Evolutionary conservation across 1,284 basidiomycete genomes (phyloP).

Genomic region (Austroboletus novae-zelandiae): DNA sequence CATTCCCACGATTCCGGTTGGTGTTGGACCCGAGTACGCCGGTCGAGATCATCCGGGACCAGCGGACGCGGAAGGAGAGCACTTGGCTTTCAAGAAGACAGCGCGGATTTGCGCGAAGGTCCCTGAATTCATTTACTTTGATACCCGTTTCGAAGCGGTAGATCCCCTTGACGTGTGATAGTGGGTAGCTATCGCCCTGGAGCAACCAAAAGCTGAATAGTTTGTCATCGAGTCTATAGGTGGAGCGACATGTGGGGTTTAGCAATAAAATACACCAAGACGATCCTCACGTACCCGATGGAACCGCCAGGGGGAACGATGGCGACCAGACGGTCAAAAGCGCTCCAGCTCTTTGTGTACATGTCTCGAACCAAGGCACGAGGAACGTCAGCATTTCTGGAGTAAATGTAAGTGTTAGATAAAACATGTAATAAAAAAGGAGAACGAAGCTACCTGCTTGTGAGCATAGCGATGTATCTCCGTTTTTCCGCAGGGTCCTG

Average conservation of each 20-base stretch:
- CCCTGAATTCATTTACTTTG: slow-evolving; percentile 81
- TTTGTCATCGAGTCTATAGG: slow-evolving; percentile 75
- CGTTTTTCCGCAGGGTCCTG: slow-evolving; percentile 70
- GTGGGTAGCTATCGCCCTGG: slow-evolving; percentile 70
- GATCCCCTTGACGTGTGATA: slow-evolving; percentile 79
- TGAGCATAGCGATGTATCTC: slow-evolving; percentile 66
- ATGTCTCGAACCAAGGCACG: slow-evolving; percentile 80
- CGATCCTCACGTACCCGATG: slow-evolving; percentile 58
- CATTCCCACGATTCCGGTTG: slow-evolving; percentile 33
- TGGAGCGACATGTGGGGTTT: neutral
- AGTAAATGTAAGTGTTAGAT: neutral
- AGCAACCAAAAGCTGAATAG: slow-evolving; percentile 84
- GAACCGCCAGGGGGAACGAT: slow-evolving; percentile 85
- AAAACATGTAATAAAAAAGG: neutral
- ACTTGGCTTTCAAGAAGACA: slow-evolving; percentile 77
- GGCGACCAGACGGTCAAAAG: slow-evolving; percentile 78
- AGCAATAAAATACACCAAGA: neutral
- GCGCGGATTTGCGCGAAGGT: slow-evolving; percentile 79
- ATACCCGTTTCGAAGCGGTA: slow-evolving; percentile 82
- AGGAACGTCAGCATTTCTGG: slow-evolving; percentile 81
- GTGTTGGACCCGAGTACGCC: slow-evolving; percentile 47
- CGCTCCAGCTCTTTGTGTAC: slow-evolving; percentile 89
- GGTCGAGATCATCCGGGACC: slow-evolving; percentile 67
- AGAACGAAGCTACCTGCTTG: slow-evolving; percentile 49
- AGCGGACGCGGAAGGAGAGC: slow-evolving; percentile 74